Base-by-base conservation (phyloP, 192 early-diverging fungal genomes). In the Coemansia sp. region DNA sequence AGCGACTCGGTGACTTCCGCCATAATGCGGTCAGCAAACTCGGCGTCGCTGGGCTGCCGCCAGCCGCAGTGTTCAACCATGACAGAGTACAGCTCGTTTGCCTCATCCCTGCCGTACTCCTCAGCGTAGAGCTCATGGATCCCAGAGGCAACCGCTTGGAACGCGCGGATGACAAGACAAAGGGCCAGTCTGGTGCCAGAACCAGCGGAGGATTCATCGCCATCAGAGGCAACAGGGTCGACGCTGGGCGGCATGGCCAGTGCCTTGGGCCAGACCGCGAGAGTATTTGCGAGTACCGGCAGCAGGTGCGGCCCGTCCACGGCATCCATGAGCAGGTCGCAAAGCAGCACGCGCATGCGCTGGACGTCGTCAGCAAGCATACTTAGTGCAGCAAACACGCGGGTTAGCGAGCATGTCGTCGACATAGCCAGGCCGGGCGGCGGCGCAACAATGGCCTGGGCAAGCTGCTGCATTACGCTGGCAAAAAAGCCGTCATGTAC, bases 251-350 rank as follows among this genome's bases (percentile, higher is more conserved):
- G 65, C 64, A 60, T 54, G 7, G 52, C 33, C 26, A 80, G 60
- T 24, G 54, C 76, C 15, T 58, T 57, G 22, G 76, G 76, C 58
- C 71, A 80, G 27, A 80, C 58, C 7, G 67, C 56, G 1, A 74
- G 60, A 41, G 62, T 46, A 37, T 74, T 80, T 10, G 71, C 56
- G 32, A 80, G 56, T 4, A 74, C 71, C 0, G 76, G 76, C 32
- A 80, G 67, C 11, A 65, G 54, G 32, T 80, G 76, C 15, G 70
- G 46, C 36, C 64, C 58, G 43, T 80, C 76, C 5, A 73, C 76
- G 0, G 76, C 76, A 27, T 80, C 76, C 70, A 80, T 80, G 15
- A 80, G 63, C 54, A 80, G 55, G 50, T 80, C 76, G 63, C 70
- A 73, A 8, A 72, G 57, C 50, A 80, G 39, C 15, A 66, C 53